Percentiles rank a stretch among this genome's conserved stretches.
Conservation (phyloP, 2,329 filamentous ascomycete species). For the Huntiella bhutanensis region DNA sequence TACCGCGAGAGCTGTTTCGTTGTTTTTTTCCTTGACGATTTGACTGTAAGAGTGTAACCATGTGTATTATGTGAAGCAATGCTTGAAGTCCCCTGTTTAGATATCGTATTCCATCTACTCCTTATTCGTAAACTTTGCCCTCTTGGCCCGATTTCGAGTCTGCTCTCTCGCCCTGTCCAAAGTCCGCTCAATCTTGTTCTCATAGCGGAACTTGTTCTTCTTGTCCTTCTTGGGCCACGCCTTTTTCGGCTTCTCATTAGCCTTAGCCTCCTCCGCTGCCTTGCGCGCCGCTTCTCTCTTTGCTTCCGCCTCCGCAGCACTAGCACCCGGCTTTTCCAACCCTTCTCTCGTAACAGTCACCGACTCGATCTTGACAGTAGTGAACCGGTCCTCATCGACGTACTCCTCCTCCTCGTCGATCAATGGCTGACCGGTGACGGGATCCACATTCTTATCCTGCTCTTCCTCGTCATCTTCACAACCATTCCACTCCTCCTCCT, state of each 20-base stretch:
- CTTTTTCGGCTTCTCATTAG: conserved; percentile 31
- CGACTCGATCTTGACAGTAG: conserved; percentile 81
- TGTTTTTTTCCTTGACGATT: too few species aligned
- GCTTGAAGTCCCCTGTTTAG: background rate
- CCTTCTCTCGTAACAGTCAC: conserved; percentile 64
- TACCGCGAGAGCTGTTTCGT: too few species aligned
- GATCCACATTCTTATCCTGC: conserved; percentile 42
- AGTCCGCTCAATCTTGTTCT: conserved; percentile 70
- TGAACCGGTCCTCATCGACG: conserved; percentile 88
- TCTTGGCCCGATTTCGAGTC: conserved; percentile 34
- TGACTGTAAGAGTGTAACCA: too few species aligned
- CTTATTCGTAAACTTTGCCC: conserved; percentile 9
- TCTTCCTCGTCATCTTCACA: conserved; percentile 31
- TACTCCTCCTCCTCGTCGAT: conserved; percentile 82
- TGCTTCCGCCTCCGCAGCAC: conserved; percentile 20
- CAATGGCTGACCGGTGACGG: conserved; percentile 24
- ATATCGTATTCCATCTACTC: background rate
- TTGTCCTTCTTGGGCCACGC: conserved; percentile 32
- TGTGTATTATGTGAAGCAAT: background rate
- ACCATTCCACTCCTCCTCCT: conserved; percentile 39
- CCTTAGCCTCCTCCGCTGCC: conserved; percentile 15
- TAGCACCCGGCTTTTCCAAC: conserved; percentile 34
- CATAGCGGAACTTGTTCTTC: conserved; percentile 85
- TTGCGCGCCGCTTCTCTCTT: conserved; percentile 20
- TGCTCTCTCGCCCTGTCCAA: conserved; percentile 52